A percentile compares a stretch with the other conserved stretches of the same genome.
Evolutionary conservation across 169 alveolate species (phyloP).

Genomic region (Eimeria praecox): DNA sequence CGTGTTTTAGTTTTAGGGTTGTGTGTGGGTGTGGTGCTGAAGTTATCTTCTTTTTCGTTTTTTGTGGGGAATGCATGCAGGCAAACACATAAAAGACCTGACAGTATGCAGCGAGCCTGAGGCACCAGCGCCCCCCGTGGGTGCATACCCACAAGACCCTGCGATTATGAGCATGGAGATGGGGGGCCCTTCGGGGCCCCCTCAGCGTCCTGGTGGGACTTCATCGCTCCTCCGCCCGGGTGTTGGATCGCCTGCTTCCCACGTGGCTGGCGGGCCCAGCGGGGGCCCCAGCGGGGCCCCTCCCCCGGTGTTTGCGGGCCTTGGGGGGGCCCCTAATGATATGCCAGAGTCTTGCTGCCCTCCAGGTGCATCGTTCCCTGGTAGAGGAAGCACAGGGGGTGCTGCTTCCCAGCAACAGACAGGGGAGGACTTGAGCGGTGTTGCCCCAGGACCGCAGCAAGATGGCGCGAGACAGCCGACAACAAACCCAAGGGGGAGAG

Average conservation of each 20-base stretch:
- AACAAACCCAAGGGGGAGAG: too few relatives aligned
- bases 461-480: background rate
- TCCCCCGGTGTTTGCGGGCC: slow-evolving; percentile 11
- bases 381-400: background rate
- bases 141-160: slow-evolving; percentile 83
- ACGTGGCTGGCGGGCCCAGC: background rate
- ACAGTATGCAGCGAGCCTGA: slow-evolving; percentile 88
- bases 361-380: background rate
- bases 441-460: background rate
- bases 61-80: slow-evolving; percentile 55
- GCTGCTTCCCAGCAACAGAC: slow-evolving; percentile 3
- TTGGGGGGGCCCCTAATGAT: background rate
- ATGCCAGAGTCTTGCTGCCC: slow-evolving; percentile 1
- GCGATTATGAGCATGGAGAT: slow-evolving; percentile 80
- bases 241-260: background rate
- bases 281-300: too few relatives aligned
- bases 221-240: background rate
- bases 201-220: background rate
- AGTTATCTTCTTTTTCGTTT: background rate
- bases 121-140: slow-evolving; percentile 82
- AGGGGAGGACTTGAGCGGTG: background rate
- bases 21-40: background rate
- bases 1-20: background rate
- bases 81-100: slow-evolving; percentile 91
- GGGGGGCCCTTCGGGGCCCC: slow-evolving; percentile 20